phyloP scores from a whole-genome alignment of 2,329 filamentous ascomycete genomes.

The Huntiella bhutanensis region DNA sequence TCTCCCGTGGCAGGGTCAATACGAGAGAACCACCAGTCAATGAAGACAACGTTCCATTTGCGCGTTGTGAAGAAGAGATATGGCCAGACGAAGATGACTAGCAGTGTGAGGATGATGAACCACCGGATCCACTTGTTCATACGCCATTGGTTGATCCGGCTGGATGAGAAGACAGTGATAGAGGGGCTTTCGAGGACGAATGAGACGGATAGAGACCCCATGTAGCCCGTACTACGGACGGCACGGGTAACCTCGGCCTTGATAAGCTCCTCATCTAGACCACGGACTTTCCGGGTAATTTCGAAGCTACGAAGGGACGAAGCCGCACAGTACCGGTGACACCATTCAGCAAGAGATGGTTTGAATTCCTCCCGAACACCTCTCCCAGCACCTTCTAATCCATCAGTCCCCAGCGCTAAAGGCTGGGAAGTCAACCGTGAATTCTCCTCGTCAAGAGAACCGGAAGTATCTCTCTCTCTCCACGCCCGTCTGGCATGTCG shows the following conservation, averaged over 20 bases:
- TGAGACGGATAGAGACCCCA: constrained; percentile 36
- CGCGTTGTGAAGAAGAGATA: constrained; percentile 48
- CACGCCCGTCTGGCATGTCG: constrained; percentile 2
- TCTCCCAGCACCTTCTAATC: constrained; percentile 13
- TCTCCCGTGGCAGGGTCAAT: constrained; percentile 16
- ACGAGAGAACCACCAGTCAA: constrained; percentile 39
- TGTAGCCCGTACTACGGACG: constrained; percentile 47
- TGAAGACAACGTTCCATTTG: constrained; percentile 43
- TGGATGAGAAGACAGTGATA: constrained; percentile 45
- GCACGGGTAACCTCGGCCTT: constrained; percentile 32
- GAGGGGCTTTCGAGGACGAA: constrained; percentile 39
- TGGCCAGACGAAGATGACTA: constrained; percentile 55
- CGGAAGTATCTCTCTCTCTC: constrained; percentile 12
- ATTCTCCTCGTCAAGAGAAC: constrained; percentile 17
- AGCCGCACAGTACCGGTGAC: constrained; percentile 44
- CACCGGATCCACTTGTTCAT: constrained; percentile 42
- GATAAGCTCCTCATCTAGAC: constrained; percentile 40
- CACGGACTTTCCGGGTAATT: constrained; percentile 32
- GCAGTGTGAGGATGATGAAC: constrained; percentile 46
- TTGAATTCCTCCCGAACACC: constrained; percentile 14
- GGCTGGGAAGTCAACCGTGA: not conserved
- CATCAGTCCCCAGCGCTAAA: not conserved
- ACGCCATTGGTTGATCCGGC: constrained; percentile 44
- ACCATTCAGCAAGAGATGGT: constrained; percentile 34
- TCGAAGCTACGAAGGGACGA: constrained; percentile 37